Evolutionary conservation across 2,329 filamentous ascomycete species (phyloP).

Genomic region (Aspergillus transmontanensis): DNA sequence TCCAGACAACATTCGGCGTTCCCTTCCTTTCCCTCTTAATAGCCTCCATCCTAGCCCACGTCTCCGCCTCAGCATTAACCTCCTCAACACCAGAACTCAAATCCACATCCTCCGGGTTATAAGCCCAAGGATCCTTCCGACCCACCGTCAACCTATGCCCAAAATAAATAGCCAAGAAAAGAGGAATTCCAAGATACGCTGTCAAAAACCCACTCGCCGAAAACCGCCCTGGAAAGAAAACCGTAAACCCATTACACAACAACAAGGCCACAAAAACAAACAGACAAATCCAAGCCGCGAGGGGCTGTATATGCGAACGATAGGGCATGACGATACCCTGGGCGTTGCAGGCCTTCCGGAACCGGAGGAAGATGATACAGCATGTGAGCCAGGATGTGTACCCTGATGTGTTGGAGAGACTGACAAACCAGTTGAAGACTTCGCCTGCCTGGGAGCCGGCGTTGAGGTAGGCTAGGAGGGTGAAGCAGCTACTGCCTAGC

Average conservation of each 20-base stretch:
- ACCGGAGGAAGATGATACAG: conserved; percentile 2
- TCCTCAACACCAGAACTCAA: not conserved
- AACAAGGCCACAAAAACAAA: conserved; percentile 61
- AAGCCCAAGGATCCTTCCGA: not conserved
- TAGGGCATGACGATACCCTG: conserved; percentile 62
- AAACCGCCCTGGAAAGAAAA: conserved; percentile 27
- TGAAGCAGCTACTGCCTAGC: conserved; percentile 47
- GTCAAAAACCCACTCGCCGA: conserved; percentile 63
- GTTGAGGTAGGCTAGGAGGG: conserved; percentile 8
- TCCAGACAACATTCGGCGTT: not conserved
- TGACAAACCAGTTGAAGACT: conserved; percentile 5
- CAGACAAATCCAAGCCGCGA: conserved; percentile 61
- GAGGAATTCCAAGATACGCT: conserved; percentile 60
- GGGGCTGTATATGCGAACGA: conserved; percentile 61
- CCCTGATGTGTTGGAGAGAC: not conserved
- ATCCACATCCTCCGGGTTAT: not conserved
- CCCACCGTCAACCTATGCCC: conserved; percentile 29
- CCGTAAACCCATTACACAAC: conserved; percentile 68
- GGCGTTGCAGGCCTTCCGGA: conserved; percentile 6
- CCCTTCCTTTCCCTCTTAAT: not conserved
- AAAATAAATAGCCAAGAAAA: conserved; percentile 57
- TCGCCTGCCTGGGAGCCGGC: not conserved
- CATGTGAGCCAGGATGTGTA: not conserved
- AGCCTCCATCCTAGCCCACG: not conserved
- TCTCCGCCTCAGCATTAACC: not conserved